phyloP scores from a whole-genome alignment of 2,329 filamentous ascomycete species.

The Sporothrix mexicana region DNA sequence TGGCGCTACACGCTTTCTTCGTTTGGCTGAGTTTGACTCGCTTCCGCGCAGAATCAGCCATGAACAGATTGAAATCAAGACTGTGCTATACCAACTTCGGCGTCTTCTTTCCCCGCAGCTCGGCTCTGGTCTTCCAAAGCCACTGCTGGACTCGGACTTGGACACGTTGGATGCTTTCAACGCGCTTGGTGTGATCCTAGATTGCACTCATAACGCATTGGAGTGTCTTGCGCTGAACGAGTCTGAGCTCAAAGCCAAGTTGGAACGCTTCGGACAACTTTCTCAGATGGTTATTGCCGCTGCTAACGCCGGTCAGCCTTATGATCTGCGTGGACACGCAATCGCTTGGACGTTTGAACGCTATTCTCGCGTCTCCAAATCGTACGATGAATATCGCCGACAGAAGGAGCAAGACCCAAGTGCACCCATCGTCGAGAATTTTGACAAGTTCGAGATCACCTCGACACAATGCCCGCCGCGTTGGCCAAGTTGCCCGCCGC shows the following conservation, averaged over 20 bases:
- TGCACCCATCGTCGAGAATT: slow-evolving; percentile 4
- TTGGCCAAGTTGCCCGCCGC: not conserved
- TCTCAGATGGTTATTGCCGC: not conserved
- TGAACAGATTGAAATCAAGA: not conserved
- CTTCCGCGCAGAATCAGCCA: slow-evolving; percentile 9
- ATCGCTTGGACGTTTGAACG: slow-evolving; percentile 12
- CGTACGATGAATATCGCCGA: slow-evolving; percentile 20
- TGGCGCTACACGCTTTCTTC: slow-evolving; percentile 21
- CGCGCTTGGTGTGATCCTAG: slow-evolving; percentile 22
- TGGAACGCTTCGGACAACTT: slow-evolving; percentile 7
- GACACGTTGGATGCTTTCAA: not conserved
- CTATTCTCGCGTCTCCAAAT: not conserved
- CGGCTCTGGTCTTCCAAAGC: slow-evolving; percentile 15
- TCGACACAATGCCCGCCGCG: not conserved
- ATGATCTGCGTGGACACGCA: slow-evolving; percentile 6
- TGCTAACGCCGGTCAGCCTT: not conserved
- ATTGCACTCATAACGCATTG: slow-evolving; percentile 3
- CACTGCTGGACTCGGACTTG: not conserved
- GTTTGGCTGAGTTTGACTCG: not conserved
- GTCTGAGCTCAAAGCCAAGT: not conserved
- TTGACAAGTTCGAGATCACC: slow-evolving; percentile 23
- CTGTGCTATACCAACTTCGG: slow-evolving; percentile 20
- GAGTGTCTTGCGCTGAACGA: slow-evolving; percentile 17
- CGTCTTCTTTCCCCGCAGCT: slow-evolving; percentile 4
- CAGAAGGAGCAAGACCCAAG: slow-evolving; percentile 17